Evolutionary conservation across 768 basidiomycete species (phyloP).

Genomic region (Russula brevipes): DNA sequence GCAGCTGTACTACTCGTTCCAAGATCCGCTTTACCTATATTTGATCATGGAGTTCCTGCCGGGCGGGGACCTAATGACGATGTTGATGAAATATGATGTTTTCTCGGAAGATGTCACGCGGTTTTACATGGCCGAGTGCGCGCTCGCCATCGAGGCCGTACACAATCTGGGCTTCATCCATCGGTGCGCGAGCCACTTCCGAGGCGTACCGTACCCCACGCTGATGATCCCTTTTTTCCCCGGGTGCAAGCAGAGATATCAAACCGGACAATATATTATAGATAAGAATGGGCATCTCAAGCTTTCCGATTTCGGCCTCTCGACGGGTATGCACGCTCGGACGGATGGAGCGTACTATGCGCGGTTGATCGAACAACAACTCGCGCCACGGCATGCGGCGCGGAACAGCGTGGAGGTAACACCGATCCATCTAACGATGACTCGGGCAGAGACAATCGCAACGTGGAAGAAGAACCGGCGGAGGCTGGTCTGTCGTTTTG

Average conservation of each 20-base stretch:
- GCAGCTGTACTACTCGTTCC: conserved; percentile 95
- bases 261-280: conserved; percentile 98
- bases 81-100: conserved; percentile 99
- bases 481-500: conserved; percentile 60
- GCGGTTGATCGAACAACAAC: conserved; percentile 64
- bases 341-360: conserved; percentile 96
- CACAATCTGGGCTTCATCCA: conserved; percentile 98
- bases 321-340: conserved; percentile 96
- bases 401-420: conserved; percentile 97
- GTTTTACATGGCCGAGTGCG: conserved; percentile 97
- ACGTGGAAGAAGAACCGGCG: conserved; percentile 99
- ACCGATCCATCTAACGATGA: conserved; percentile 93
- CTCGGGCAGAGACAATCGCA: conserved; percentile 86
- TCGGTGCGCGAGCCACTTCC: conserved; percentile 49
- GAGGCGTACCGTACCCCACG: background rate
- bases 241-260: conserved; percentile 65
- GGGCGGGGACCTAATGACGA: conserved; percentile 98
- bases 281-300: conserved; percentile 97
- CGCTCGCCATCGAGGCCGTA: conserved; percentile 95
- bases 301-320: conserved; percentile 96
- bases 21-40: conserved; percentile 87
- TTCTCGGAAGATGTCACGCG: conserved; percentile 98
- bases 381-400: conserved; percentile 44
- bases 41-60: conserved; percentile 99
- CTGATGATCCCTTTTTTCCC: background rate